Base-by-base conservation (phyloP, 352 stramenopile genomes). In the Globisporangium rhizosaccharum region DNA sequence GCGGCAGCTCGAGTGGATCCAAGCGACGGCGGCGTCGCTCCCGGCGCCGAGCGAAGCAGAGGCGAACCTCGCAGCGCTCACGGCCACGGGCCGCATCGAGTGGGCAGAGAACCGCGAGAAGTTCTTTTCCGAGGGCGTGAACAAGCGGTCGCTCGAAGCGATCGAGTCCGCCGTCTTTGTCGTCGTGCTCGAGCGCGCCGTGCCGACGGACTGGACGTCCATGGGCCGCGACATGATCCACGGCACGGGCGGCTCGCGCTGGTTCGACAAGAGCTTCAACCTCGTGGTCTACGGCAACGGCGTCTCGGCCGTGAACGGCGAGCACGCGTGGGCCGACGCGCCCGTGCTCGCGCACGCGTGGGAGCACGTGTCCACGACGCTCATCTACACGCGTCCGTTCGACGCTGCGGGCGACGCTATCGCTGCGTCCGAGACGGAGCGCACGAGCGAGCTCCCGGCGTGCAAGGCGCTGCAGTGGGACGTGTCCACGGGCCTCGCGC, bases 251-350 rank as follows among this genome's bases (percentile, higher is more conserved):
- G 75, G 79, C 53, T 98, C 98, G 82, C 90, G 96, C 47, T 99
- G 92, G 90, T 99, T 98, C 63, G 97, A 99, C 74, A 99, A 99
- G 76, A 96, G 85, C 7, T 94, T 99, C 59, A 96, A 98, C 70
- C 55, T 99, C 4, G 84, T 99, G 37, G 84, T 97, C 36, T 98
- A 96, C 63, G 87, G 88, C 42, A 99, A 99, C 74, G 96, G 92
- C 20, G 92, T 98, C 33, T 82, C 82, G 51, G 96, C 94, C 18
- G 84, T 98, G 61, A 88, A 97, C 53, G 94, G 90, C 1, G 96
- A 99, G 70, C 96, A 99, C 70, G 85, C 92, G 18, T 97, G 89
- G 89, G 89, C 89, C 3, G 89, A 97, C 53, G 89, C 89, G 11
- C 88, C 86, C 0, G 88, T 92, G 30, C 85, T 96, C 57, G 88